Evolutionary conservation across 2,329 filamentous ascomycete species (phyloP).

Genomic region (Macroventuria anomochaeta): DNA sequence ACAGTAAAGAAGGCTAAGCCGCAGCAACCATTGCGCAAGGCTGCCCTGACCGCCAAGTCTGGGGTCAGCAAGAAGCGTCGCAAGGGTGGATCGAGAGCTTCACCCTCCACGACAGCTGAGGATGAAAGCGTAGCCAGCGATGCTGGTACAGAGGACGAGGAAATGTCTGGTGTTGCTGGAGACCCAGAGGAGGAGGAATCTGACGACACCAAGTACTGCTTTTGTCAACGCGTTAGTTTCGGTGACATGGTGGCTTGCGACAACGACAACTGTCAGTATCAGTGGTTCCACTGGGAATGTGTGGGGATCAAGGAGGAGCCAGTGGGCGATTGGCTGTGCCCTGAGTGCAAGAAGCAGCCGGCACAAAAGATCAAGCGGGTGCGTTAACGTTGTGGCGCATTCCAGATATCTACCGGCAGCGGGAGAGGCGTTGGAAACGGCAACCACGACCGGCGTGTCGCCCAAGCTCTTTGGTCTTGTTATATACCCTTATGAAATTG

Average conservation of each 20-base stretch:
- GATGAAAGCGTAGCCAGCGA: constrained; percentile 62
- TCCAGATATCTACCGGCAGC: constrained; percentile 12
- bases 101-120: constrained; percentile 54
- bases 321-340: constrained; percentile 59
- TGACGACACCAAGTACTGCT: constrained; percentile 79
- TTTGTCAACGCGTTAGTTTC: constrained; percentile 82
- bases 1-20: constrained; percentile 62
- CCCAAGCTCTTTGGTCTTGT: constrained; percentile 2
- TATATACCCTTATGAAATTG: constrained; percentile 18
- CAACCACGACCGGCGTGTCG: constrained; percentile 8
- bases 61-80: constrained; percentile 48
- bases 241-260: constrained; percentile 91
- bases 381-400: constrained; percentile 29
- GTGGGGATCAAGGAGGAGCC: constrained; percentile 59
- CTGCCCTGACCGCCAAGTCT: constrained; percentile 44
- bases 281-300: constrained; percentile 85
- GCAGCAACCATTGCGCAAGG: constrained; percentile 54
- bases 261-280: constrained; percentile 78
- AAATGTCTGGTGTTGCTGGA: constrained; percentile 58
- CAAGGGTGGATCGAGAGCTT: constrained; percentile 47
- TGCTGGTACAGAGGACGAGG: constrained; percentile 52
- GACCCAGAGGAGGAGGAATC: constrained; percentile 68
- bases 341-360: constrained; percentile 49
- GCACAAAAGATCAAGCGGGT: constrained; percentile 51
- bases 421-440: constrained; percentile 24